phyloP scores from a whole-genome alignment of 306 rosid genomes.

The Canavalia gladiata region DNA sequence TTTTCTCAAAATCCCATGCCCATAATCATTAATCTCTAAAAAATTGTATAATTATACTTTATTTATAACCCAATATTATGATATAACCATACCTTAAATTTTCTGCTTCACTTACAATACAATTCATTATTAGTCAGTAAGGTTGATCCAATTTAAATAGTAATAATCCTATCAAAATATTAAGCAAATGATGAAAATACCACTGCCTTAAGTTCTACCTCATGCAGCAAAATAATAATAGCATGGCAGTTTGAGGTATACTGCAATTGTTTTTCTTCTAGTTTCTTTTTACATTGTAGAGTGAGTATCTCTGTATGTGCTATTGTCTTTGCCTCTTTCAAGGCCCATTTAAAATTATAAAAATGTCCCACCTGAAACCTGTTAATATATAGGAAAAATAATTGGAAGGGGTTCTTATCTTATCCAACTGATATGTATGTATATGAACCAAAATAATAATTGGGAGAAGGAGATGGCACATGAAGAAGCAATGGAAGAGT shows the following conservation, averaged over 20 bases:
- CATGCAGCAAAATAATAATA: neutral
- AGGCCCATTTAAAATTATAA: slow-evolving; percentile 15
- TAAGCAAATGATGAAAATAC: neutral
- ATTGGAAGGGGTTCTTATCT: slow-evolving; percentile 54
- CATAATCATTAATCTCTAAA: neutral
- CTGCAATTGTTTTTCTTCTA: neutral
- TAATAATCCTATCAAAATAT: no score
- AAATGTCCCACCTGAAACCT: slow-evolving; percentile 17
- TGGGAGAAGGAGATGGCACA: slow-evolving; percentile 50
- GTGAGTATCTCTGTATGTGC: neutral
- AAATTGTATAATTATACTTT: neutral
- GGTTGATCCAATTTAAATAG: no score
- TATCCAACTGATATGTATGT: slow-evolving; percentile 49
- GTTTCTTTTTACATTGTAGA: neutral
- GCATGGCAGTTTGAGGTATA: neutral
- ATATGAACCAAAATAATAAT: slow-evolving; percentile 54
- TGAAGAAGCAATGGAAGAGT: slow-evolving; percentile 35
- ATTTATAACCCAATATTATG: neutral
- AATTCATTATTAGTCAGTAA: neutral
- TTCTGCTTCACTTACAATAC: neutral
- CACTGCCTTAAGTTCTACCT: neutral
- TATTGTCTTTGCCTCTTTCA: neutral
- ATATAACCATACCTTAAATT: neutral
- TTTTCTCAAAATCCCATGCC: neutral
- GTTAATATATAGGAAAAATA: slow-evolving; percentile 30